These are phyloP conservation scores for Wickerhamiella vanderwaltii DNA, from an alignment of 805 yeast genomes.

Conservation along the genomic window DNA sequence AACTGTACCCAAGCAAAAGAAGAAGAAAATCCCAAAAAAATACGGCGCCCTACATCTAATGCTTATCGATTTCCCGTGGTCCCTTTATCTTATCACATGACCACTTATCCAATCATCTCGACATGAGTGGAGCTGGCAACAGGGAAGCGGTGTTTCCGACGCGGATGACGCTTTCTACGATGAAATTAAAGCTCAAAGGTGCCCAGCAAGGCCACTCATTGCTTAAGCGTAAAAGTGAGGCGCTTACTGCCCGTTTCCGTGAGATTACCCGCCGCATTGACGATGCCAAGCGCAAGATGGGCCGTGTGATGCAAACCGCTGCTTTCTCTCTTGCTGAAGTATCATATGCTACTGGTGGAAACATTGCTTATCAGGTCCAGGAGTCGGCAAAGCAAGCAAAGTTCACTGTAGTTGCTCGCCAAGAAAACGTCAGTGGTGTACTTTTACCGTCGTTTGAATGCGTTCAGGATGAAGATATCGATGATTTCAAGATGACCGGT, in stretches of 20 bases:
- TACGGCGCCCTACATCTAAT: no score
- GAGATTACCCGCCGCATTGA: constrained; percentile 91
- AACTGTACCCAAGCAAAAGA: no score
- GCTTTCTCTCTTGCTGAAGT: constrained; percentile 96
- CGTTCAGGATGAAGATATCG: constrained; percentile 67
- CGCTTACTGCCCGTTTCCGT: constrained; percentile 88
- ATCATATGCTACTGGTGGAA: constrained; percentile 93
- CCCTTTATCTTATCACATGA: no score
- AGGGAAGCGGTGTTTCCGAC: constrained; percentile 96
- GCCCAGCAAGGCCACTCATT: constrained; percentile 94
- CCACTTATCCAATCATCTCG: constrained; percentile 8
- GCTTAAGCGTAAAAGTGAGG: constrained; percentile 91
- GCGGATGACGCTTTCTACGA: constrained; percentile 88
- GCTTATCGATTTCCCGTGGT: no score
- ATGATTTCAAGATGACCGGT: constrained; percentile 93
- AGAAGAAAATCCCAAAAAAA: no score
- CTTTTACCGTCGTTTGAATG: constrained; percentile 86
- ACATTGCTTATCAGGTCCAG: constrained; percentile 89
- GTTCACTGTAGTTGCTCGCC: constrained; percentile 79
- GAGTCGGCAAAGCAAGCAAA: constrained; percentile 82
- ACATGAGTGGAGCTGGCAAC: constrained; percentile 56
- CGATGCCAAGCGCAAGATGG: constrained; percentile 94
- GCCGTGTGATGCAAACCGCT: constrained; percentile 95
- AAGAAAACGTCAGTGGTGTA: constrained; percentile 95
- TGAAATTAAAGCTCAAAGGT: constrained; percentile 93